phyloP scores from a whole-genome alignment of 2,329 filamentous ascomycete genomes.

The Arthrobotrys sphaeroides region DNA sequence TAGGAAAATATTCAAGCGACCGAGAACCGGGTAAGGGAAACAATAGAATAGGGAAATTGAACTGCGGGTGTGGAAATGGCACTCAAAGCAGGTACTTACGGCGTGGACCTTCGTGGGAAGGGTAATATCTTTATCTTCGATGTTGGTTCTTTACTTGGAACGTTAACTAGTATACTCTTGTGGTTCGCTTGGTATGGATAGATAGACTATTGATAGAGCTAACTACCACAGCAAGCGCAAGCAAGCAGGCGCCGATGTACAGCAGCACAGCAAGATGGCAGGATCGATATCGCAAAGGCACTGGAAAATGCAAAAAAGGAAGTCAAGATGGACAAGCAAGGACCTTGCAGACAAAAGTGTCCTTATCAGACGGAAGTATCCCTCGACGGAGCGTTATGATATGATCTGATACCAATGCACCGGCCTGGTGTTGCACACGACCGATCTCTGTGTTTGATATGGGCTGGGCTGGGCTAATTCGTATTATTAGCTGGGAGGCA shows the following conservation, averaged over 20 bases:
- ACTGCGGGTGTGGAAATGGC: conserved; percentile 5
- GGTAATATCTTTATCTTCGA: conserved; percentile 46
- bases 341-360: conserved; percentile 40
- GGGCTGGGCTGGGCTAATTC: background rate
- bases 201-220: background rate
- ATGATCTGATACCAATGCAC: conserved; percentile 18
- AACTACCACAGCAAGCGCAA: background rate
- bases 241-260: background rate
- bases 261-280: background rate
- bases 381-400: conserved; percentile 12
- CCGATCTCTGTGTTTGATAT: conserved; percentile 41
- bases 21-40: conserved; percentile 12
- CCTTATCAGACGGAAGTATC: conserved; percentile 17
- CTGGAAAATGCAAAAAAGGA: conserved; percentile 1
- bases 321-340: conserved; percentile 31
- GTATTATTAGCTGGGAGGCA: conserved; percentile 17
- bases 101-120: conserved; percentile 17
- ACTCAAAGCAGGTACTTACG: conserved; percentile 26
- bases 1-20: conserved; percentile 21
- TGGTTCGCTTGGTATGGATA: conserved; percentile 16
- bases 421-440: conserved; percentile 51
- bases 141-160: conserved; percentile 1
- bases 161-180: conserved; percentile 8
- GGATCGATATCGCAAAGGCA: background rate
- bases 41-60: conserved; percentile 6